Evolutionary conservation across 2,329 filamentous ascomycete genomes (phyloP), one percentile per base, ranked within the genome.

Genomic region (Diaporthe ampelina): DNA sequence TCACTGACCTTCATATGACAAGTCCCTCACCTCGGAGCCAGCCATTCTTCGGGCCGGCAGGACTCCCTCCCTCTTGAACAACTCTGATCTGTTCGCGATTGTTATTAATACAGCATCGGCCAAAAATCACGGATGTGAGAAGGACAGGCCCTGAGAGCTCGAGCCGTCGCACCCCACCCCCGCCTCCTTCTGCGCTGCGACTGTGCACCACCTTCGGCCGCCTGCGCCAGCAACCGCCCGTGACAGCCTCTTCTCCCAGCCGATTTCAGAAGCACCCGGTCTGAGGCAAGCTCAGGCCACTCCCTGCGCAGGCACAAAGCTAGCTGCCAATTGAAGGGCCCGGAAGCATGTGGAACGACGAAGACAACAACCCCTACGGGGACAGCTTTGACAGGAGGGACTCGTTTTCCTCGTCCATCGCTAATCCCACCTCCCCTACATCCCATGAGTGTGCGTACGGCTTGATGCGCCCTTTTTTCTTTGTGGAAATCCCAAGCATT

Each of bases 351-450:
- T 98, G 96, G 96, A 97, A 98, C 89, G 95, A 98, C 88, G 96
- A 98, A 86, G 95, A 98, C 82, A 98, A 98, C 86, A 98, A 98
- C 83, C 96, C 96, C 7, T 98, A 98, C 81, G 95, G 95, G 77
- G 91, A 88, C 80, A 96, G 94, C 84, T 98, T 97, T 86, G 94
- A 97, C 83, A 93, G 94, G 79, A 92, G 94, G 80, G 94, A 97
- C 83, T 94, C 94, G 76, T 91, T 93, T 82, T 89, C 91, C 59
- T 94, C 93, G 37, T 93, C 93, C 43, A 86, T 88, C 57, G 87
- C 88, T 26, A 91, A 93, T 81, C 91, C 92, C 29, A 86, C 91
- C 72, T 94, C 92, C 52, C 92, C 92, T 61, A 84, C 83, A 57
- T 81, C 85, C 70, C 88, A 84, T 82, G 85, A 89, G 78, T 90